A percentile compares a stretch with the other conserved stretches of the same genome.
phyloP scores from a whole-genome alignment of 305 asterid genomes.

The Coffea humblotiana region DNA sequence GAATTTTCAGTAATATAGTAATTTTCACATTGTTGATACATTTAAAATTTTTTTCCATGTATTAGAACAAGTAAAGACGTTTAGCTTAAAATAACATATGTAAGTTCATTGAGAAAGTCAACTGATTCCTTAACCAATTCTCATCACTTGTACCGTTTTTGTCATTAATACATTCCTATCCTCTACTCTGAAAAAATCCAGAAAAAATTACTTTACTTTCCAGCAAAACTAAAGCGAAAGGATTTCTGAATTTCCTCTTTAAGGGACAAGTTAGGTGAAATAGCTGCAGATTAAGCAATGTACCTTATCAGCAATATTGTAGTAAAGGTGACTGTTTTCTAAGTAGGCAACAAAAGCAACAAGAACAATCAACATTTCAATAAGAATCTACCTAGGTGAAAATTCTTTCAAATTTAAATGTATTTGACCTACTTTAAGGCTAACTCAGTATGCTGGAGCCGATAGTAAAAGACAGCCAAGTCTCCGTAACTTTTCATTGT shows the following conservation, averaged over 20 bases:
- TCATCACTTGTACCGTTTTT: not conserved
- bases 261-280: not conserved
- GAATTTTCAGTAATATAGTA: no score
- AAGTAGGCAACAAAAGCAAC: not conserved
- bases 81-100: not conserved
- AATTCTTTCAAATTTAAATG: not conserved
- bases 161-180: not conserved
- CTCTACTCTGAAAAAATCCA: not conserved
- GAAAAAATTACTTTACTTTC: not conserved
- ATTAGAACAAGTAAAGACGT: not conserved
- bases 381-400: not conserved
- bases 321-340: not conserved
- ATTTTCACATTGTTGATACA: not conserved
- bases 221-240: not conserved
- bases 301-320: not conserved
- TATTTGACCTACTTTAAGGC: slow-evolving; percentile 63
- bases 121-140: not conserved
- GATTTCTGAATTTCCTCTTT: not conserved
- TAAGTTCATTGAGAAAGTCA: not conserved
- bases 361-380: not conserved
- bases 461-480: slow-evolving; percentile 86
- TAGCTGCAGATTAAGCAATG: not conserved
- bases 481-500: slow-evolving; percentile 97
- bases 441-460: slow-evolving; percentile 89
- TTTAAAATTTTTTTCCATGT: not conserved